Conservation (phyloP, 2,329 filamentous ascomycete species). For the Scedosporium boydii region DNA sequence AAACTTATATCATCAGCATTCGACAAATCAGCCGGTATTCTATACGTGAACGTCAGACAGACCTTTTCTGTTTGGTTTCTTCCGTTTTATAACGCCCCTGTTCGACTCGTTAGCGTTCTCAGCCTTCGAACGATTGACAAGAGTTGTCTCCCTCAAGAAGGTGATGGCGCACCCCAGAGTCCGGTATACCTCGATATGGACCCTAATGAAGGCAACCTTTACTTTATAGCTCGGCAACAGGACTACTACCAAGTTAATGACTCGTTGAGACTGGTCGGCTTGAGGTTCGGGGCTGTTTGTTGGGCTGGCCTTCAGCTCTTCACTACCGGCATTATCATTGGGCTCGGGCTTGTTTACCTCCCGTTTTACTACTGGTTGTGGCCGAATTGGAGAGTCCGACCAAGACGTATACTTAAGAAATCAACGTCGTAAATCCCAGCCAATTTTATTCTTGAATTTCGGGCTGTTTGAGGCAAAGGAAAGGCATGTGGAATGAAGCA, state of each 20-base stretch:
- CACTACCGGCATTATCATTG: slow-evolving; percentile 54
- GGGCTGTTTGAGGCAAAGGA: too few species aligned
- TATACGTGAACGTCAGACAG: slow-evolving; percentile 68
- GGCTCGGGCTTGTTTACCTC: neutral
- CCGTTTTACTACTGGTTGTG: neutral
- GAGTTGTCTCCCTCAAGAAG: neutral
- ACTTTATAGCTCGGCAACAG: slow-evolving; percentile 68
- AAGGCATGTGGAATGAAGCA: too few species aligned
- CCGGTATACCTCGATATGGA: neutral
- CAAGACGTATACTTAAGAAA: neutral
- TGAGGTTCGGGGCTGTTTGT: slow-evolving; percentile 47
- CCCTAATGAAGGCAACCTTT: slow-evolving; percentile 25
- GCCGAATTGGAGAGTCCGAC: neutral
- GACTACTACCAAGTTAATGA: slow-evolving; percentile 75
- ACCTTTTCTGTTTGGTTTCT: slow-evolving; percentile 69
- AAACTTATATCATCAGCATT: slow-evolving; percentile 39
- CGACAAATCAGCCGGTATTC: slow-evolving; percentile 53
- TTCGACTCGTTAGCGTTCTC: slow-evolving; percentile 59
- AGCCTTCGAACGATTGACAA: neutral
- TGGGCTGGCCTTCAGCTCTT: slow-evolving; percentile 51
- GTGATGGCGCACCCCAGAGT: neutral
- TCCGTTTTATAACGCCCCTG: slow-evolving; percentile 62
- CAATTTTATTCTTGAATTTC: too few species aligned
- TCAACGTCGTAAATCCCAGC: too few species aligned
- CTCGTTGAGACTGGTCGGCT: slow-evolving; percentile 61